Percentiles rank a stretch among this genome's conserved stretches.
These are phyloP conservation scores for Endoconidiophora polonica DNA, from an alignment of 2,329 filamentous ascomycete species.

Conservation along the genomic window DNA sequence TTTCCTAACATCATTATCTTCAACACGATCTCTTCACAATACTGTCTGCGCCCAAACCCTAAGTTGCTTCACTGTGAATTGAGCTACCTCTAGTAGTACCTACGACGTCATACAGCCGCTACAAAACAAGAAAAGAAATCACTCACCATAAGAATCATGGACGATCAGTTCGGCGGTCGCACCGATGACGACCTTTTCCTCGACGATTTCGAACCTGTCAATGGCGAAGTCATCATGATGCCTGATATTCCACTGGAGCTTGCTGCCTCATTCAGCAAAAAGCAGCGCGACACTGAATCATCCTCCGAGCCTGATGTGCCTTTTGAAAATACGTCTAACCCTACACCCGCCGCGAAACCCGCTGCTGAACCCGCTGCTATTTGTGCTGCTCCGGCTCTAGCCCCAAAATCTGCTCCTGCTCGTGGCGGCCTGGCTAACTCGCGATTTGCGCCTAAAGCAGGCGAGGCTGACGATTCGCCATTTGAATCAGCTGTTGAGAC, in stretches of 20 bases:
- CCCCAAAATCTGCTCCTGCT: conserved; percentile 1
- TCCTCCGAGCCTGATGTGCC: not conserved
- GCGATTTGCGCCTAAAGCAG: conserved; percentile 11
- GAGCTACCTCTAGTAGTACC: too few species aligned
- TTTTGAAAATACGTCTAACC: not conserved
- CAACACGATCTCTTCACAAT: too few species aligned
- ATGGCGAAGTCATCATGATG: conserved; percentile 18
- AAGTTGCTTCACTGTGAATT: too few species aligned
- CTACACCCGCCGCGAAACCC: not conserved
- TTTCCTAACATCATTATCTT: too few species aligned
- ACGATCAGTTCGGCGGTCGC: conserved; percentile 43
- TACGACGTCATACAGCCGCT: too few species aligned
- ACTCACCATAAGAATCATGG: conserved; percentile 24
- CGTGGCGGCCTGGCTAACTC: conserved; percentile 7
- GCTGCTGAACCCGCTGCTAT: not conserved
- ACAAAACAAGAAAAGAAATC: too few species aligned
- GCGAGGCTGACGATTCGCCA: conserved; percentile 10
- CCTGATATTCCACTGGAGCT: conserved; percentile 13
- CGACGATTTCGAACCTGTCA: conserved; percentile 43
- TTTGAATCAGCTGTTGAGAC: conserved; percentile 5
- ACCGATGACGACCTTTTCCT: conserved; percentile 47
- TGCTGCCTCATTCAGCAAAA: conserved; percentile 5
- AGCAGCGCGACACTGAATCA: not conserved
- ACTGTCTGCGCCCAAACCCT: too few species aligned
- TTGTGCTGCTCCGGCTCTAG: conserved; percentile 10